phyloP scores from a whole-genome alignment of 352 stramenopile species.

The Globisporangium paddicum region DNA sequence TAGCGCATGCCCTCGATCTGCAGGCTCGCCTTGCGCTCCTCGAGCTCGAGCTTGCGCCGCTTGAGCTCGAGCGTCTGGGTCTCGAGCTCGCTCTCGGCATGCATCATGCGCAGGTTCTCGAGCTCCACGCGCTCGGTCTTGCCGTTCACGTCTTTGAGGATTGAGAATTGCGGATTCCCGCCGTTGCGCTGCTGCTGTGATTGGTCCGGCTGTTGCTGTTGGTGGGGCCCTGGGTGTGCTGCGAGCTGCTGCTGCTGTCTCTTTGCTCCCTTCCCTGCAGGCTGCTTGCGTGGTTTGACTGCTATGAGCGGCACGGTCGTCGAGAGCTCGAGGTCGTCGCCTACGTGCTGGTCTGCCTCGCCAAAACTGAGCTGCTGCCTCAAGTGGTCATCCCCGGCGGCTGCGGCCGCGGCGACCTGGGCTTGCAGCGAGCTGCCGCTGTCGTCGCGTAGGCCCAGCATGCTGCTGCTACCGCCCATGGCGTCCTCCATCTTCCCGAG shows the following conservation, averaged over 20 bases:
- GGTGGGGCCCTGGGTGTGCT: neutral
- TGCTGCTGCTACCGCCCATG: neutral
- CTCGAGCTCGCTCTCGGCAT: slow-evolving; percentile 1
- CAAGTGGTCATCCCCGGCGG: neutral
- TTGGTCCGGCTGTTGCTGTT: slow-evolving; percentile 6
- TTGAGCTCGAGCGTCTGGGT: slow-evolving; percentile 4
- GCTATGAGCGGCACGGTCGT: neutral
- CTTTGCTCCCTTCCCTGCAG: neutral
- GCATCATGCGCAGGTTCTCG: slow-evolving; percentile 7
- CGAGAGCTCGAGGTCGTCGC: neutral
- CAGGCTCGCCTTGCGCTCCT: slow-evolving; percentile 6
- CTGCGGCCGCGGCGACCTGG: neutral
- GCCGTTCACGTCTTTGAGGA: slow-evolving; percentile 9
- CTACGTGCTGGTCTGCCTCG: neutral
- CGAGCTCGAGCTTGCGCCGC: slow-evolving; percentile 6
- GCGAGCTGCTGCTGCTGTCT: slow-evolving; percentile 2
- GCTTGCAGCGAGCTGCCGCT: neutral
- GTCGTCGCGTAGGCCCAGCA: neutral
- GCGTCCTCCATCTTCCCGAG: neutral
- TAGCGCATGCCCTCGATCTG: slow-evolving; percentile 14
- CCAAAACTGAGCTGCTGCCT: neutral
- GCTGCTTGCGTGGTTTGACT: neutral
- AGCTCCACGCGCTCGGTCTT: slow-evolving; percentile 9
- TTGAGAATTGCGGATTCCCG: slow-evolving; percentile 6
- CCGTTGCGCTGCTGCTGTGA: neutral